A percentile compares a stretch with the other conserved stretches of the same genome.
phyloP scores from a whole-genome alignment of 805 yeast species.

The Pichia manshurica region DNA sequence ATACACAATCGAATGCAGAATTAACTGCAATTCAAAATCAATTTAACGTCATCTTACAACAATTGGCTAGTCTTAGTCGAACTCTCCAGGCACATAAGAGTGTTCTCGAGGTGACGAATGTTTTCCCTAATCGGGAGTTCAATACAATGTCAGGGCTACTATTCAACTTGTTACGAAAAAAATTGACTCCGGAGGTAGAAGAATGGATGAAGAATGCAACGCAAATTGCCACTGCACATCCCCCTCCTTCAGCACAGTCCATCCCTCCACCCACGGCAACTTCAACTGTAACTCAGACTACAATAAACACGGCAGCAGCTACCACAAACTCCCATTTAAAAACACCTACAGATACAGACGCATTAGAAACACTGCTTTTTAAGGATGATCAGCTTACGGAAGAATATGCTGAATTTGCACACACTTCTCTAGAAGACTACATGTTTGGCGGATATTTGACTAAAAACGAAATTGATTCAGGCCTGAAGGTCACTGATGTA shows the following conservation, averaged over 20 bases:
- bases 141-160: slow-evolving; percentile 82
- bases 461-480: slow-evolving; percentile 39
- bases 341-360: slow-evolving; percentile 8
- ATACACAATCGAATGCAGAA: slow-evolving; percentile 24
- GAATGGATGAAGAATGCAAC: slow-evolving; percentile 54
- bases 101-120: slow-evolving; percentile 59
- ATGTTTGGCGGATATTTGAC: slow-evolving; percentile 60
- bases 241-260: neutral
- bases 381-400: slow-evolving; percentile 61
- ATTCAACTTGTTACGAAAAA: slow-evolving; percentile 81
- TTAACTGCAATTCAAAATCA: slow-evolving; percentile 74
- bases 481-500: slow-evolving; percentile 19
- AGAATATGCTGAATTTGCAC: slow-evolving; percentile 58
- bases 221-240: neutral
- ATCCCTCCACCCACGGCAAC: neutral
- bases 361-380: slow-evolving; percentile 16
- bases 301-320: slow-evolving; percentile 7
- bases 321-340: slow-evolving; percentile 12
- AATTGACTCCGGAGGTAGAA: slow-evolving; percentile 83
- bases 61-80: slow-evolving; percentile 68
- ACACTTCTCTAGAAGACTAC: slow-evolving; percentile 47
- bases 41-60: slow-evolving; percentile 76
- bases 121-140: slow-evolving; percentile 76
- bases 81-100: slow-evolving; percentile 60
- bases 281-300: neutral